Evolutionary conservation across 2,329 filamentous ascomycete genomes (phyloP), one percentile per base, ranked within the genome.

Genomic region (Zopfia rhizophila): DNA sequence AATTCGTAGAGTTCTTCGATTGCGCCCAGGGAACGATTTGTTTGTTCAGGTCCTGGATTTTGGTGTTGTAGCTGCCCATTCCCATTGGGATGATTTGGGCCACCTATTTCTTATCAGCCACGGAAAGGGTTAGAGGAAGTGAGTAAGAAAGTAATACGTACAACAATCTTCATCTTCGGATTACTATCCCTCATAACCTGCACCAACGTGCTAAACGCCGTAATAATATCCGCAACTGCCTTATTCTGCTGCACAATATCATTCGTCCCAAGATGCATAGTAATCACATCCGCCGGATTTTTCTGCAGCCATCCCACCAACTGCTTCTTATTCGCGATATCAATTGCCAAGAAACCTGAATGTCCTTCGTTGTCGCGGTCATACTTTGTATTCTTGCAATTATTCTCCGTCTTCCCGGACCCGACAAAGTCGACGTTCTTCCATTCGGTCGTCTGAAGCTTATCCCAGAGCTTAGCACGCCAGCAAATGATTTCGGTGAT

Each of bases 231-330:
- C 22, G 51, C 45, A 0, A 63, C 56, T 3, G 61, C 55, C 63
- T 72, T 73, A 51, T 66, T 72, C 56, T 74, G 66, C 61, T 73
- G 70, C 37, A 73, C 72, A 30, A 66, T 61, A 45, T 77, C 74
- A 50, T 77, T 77, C 29, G 75, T 77, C 13, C 75, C 74, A 2
- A 78, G 51, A 54, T 78, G 74, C 73, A 77, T 76, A 7, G 72
- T 76, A 43, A 78, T 70, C 18, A 78, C 69, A 51, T 78, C 73
- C 2, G 75, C 73, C 0, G 72, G 72, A 49, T 75, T 77, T 11
- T 24, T 55, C 59, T 72, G 55, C 31, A 78, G 62, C 74, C 74
- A 78, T 17, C 72, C 73, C 29, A 72, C 72, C 14, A 77, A 61
- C 62, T 76, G 69, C 23, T 71, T 71, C 38, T 63, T 62, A 47